phyloP scores from a whole-genome alignment of 805 yeast genomes.

The Zygotorulaspora sp. region DNA sequence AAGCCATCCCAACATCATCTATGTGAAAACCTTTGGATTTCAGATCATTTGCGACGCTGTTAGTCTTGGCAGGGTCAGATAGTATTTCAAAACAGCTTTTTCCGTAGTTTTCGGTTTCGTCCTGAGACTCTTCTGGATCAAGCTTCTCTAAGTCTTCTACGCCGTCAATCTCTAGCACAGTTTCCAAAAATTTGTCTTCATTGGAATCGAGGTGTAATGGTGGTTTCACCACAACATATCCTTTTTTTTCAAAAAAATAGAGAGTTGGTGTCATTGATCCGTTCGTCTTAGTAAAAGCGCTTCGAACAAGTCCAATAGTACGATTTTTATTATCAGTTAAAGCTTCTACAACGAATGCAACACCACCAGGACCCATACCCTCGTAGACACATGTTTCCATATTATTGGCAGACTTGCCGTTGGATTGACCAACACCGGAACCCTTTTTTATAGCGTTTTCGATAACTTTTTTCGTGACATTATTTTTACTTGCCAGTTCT shows the following conservation, averaged over 20 bases:
- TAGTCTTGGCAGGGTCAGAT: constrained; percentile 62
- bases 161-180: constrained; percentile 63
- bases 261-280: constrained; percentile 72
- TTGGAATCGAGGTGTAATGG: constrained; percentile 31
- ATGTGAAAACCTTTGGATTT: constrained; percentile 50
- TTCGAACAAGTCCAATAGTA: constrained; percentile 69
- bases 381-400: constrained; percentile 67
- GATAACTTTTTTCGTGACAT: constrained; percentile 77
- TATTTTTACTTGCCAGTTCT: constrained; percentile 69
- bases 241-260: constrained; percentile 73
- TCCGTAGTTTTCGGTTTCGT: constrained; percentile 19
- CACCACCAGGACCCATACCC: constrained; percentile 91
- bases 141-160: constrained; percentile 71
- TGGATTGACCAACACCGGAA: constrained; percentile 51
- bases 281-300: constrained; percentile 65
- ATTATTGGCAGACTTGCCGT: constrained; percentile 44
- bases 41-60: constrained; percentile 54
- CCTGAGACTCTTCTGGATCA: constrained; percentile 22
- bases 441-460: constrained; percentile 87
- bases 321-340: constrained; percentile 85
- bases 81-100: constrained; percentile 41
- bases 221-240: constrained; percentile 55
- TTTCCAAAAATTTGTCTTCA: constrained; percentile 66
- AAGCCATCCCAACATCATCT: constrained; percentile 68
- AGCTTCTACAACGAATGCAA: constrained; percentile 79